phyloP scores from a whole-genome alignment of 768 basidiomycete genomes.

The Pleurotus citrinopileatus region DNA sequence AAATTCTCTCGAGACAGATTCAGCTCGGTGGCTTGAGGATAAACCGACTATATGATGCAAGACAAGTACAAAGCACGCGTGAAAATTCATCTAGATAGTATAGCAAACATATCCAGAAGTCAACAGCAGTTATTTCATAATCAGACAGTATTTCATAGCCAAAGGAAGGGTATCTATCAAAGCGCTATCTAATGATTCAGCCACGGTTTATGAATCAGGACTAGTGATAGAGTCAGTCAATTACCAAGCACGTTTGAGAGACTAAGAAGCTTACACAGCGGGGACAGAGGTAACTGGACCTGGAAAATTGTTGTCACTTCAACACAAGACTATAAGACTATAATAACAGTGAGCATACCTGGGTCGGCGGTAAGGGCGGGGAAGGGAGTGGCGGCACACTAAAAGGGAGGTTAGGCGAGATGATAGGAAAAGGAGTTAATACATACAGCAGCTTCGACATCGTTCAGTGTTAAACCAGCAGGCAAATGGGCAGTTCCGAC shows the following conservation, averaged over 20 bases:
- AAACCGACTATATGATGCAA: too few species aligned
- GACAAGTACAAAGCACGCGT: too few species aligned
- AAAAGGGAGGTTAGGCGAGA: background rate
- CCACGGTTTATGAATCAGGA: background rate
- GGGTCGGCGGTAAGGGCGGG: conserved; percentile 3
- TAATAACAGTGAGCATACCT: background rate
- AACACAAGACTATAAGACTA: background rate
- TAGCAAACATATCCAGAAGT: too few species aligned
- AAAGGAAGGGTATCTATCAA: too few species aligned
- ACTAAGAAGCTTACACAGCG: conserved; percentile 3
- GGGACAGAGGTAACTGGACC: conserved; percentile 6
- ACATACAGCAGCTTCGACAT: conserved; percentile 17
- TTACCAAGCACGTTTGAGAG: background rate
- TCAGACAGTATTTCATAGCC: too few species aligned
- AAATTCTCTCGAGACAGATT: too few species aligned
- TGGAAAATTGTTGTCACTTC: background rate
- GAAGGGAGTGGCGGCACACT: conserved; percentile 8
- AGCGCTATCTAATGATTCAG: too few species aligned
- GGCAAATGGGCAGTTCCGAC: conserved; percentile 18
- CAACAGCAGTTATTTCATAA: too few species aligned
- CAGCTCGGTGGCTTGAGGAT: too few species aligned
- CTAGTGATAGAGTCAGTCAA: background rate
- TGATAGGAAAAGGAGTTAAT: background rate
- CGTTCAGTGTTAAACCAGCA: conserved; percentile 20
- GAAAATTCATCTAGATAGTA: too few species aligned